Conservation (phyloP, 1,284 basidiomycete genomes). For the Fomitopsis palustris region DNA sequence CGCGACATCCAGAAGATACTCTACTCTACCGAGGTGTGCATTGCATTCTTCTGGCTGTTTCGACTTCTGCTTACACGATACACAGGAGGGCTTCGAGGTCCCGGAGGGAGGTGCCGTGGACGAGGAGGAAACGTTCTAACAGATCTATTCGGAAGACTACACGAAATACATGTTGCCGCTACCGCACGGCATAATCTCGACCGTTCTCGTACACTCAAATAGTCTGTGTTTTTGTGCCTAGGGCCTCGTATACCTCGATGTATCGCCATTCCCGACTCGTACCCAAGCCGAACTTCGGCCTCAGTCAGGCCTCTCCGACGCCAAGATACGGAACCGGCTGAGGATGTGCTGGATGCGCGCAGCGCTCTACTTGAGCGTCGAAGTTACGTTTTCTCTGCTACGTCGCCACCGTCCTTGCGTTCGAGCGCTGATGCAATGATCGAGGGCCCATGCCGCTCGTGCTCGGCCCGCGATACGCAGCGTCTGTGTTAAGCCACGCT, state of each 20-base stretch:
- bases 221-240: neutral
- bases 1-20: slow-evolving; percentile 90
- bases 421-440: neutral
- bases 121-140: slow-evolving; percentile 29
- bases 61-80: neutral
- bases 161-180: neutral
- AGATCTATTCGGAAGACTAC: neutral
- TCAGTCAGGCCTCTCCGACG: neutral
- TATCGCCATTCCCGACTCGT: neutral
- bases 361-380: neutral
- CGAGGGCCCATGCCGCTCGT: too few species aligned
- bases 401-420: neutral
- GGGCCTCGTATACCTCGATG: neutral
- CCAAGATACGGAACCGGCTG: neutral
- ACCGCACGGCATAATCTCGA: neutral
- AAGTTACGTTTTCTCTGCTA: neutral
- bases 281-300: neutral
- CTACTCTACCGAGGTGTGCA: slow-evolving; percentile 85
- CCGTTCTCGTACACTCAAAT: neutral
- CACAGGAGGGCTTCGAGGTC: slow-evolving; percentile 32
- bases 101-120: slow-evolving; percentile 26
- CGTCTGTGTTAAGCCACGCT: neutral
- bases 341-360: neutral
- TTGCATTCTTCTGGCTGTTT: slow-evolving; percentile 18
- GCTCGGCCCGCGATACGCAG: neutral